phyloP scores from a whole-genome alignment of 495 filamentous ascomycete species.

The Parathielavia appendiculata region DNA sequence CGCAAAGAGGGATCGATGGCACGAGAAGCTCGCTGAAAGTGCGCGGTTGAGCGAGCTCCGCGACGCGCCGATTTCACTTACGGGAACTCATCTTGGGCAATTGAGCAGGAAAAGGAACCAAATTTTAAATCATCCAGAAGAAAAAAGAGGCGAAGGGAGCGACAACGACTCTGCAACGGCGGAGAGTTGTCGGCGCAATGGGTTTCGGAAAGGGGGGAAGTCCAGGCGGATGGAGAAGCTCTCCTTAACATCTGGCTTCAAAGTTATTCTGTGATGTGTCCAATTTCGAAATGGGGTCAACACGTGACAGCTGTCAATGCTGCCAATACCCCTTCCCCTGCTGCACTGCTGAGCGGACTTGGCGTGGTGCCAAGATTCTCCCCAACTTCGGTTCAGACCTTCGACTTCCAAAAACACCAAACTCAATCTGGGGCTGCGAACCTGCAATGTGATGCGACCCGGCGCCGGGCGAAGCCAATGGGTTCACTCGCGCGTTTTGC shows the following conservation, averaged over 20 bases:
- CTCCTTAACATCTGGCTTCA: constrained; percentile 47
- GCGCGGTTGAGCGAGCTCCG: constrained; percentile 2
- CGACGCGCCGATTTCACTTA: constrained; percentile 43
- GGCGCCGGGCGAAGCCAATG: constrained; percentile 10
- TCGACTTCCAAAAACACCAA: neutral
- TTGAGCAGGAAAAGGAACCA: constrained; percentile 34
- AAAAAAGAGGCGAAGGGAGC: constrained; percentile 33
- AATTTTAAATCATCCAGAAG: constrained; percentile 40
- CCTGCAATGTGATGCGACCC: constrained; percentile 4
- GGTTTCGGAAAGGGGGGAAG: constrained; percentile 33
- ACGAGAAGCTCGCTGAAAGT: neutral
- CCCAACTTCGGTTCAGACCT: constrained; percentile 6
- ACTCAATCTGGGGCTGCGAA: too few species aligned
- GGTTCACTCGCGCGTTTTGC: neutral
- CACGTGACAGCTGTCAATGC: constrained; percentile 29
- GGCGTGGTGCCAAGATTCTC: constrained; percentile 6
- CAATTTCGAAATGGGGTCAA: constrained; percentile 44
- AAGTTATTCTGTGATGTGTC: constrained; percentile 48
- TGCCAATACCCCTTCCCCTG: neutral
- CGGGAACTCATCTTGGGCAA: constrained; percentile 53
- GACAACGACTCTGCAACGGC: constrained; percentile 37
- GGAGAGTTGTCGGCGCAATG: constrained; percentile 35
- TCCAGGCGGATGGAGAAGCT: constrained; percentile 35
- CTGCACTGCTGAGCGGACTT: neutral
- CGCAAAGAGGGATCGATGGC: constrained; percentile 8